Conservation (phyloP, 352 stramenopile species). For the Peronospora belbahrii region DNA sequence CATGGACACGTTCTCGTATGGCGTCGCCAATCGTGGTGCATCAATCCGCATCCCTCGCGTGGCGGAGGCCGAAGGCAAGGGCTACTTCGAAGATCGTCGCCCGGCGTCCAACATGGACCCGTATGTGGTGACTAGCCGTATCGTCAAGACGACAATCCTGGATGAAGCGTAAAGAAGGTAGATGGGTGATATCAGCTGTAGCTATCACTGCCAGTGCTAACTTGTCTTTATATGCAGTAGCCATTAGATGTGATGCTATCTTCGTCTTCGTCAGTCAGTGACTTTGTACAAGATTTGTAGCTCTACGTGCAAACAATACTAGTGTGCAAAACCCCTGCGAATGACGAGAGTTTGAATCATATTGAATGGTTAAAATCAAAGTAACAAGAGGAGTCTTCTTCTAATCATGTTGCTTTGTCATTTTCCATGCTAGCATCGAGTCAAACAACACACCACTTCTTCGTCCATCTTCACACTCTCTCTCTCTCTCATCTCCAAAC, state of each 20-base stretch:
- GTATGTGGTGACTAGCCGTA: slow-evolving; percentile 95
- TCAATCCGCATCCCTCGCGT: slow-evolving; percentile 90
- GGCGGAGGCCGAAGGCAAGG: slow-evolving; percentile 88
- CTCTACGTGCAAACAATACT: neutral
- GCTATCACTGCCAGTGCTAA: neutral
- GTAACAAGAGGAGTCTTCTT: too few species aligned
- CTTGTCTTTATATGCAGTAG: neutral
- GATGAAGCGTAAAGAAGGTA: slow-evolving; percentile 46
- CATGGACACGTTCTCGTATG: slow-evolving; percentile 95
- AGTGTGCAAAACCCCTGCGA: too few species aligned
- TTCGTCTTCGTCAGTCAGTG: neutral
- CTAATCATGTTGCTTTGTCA: too few species aligned
- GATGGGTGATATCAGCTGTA: neutral
- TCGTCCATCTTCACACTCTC: neutral
- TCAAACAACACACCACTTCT: too few species aligned
- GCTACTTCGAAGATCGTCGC: slow-evolving; percentile 93
- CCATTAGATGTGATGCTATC: neutral
- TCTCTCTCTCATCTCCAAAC: neutral
- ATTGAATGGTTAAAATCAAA: too few species aligned
- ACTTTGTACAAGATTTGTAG: neutral
- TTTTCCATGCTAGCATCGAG: too few species aligned
- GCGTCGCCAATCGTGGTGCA: slow-evolving; percentile 94
- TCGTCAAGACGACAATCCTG: slow-evolving; percentile 94
- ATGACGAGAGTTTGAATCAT: too few species aligned
- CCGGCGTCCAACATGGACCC: slow-evolving; percentile 97